Conservation (phyloP, 2,329 filamentous ascomycete species). For the Thelonectria rubi region DNA sequence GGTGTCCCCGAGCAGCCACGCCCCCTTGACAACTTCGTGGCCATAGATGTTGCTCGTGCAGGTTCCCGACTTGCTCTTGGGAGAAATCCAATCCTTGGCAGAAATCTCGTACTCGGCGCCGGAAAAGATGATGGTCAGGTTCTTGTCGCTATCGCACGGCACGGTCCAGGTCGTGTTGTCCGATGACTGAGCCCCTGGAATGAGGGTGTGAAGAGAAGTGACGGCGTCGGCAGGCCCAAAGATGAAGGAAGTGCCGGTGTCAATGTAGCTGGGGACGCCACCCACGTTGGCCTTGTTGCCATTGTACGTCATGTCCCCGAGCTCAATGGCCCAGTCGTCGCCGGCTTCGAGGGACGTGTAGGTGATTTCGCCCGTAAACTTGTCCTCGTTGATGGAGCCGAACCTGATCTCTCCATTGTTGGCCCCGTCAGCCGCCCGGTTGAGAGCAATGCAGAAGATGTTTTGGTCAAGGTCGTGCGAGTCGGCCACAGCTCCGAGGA, state of each 20-base stretch:
- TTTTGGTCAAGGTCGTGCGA: constrained; percentile 68
- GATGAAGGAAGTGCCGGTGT: constrained; percentile 84
- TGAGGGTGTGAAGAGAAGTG: constrained; percentile 70
- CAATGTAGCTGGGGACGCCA: constrained; percentile 73
- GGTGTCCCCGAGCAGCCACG: constrained; percentile 85
- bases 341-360: constrained; percentile 67
- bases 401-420: constrained; percentile 83
- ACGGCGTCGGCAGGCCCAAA: constrained; percentile 76
- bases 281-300: constrained; percentile 66
- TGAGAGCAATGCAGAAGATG: constrained; percentile 76
- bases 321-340: constrained; percentile 76
- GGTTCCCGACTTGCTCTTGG: constrained; percentile 52
- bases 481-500: constrained; percentile 69
- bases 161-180: constrained; percentile 73
- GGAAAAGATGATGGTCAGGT: constrained; percentile 73
- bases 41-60: constrained; percentile 81
- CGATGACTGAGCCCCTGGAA: constrained; percentile 67
- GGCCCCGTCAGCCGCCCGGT: constrained; percentile 69
- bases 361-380: constrained; percentile 73
- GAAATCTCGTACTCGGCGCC: constrained; percentile 73
- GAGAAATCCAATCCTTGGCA: constrained; percentile 74
- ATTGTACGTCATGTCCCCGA: constrained; percentile 72
- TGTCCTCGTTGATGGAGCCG: constrained; percentile 72
- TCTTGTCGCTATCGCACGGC: constrained; percentile 73
- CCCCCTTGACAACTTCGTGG: constrained; percentile 68